Percentiles rank a stretch among this genome's conserved stretches.
These are phyloP conservation scores for Nannizziopsis arthrosporioides DNA, from an alignment of 2,329 filamentous ascomycete genomes.

Conservation along the genomic window DNA sequence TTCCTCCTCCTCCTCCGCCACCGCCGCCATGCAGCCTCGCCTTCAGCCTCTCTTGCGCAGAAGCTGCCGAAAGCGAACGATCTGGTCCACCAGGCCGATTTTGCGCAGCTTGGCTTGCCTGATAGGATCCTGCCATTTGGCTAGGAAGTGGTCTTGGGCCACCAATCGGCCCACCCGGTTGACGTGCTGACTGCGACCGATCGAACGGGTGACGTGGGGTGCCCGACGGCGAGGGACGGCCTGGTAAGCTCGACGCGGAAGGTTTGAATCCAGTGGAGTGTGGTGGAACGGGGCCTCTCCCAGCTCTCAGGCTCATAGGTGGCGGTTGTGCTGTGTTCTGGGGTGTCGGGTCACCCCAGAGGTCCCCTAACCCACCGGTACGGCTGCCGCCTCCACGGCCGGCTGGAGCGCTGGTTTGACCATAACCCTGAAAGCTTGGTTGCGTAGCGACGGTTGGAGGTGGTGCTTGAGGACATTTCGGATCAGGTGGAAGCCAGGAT, in stretches of 20 bases:
- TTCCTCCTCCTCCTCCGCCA: conserved; percentile 25
- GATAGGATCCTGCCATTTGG: conserved; percentile 63
- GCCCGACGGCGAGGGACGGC: conserved; percentile 10
- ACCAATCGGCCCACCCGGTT: conserved; percentile 4
- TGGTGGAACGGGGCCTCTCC: conserved; percentile 17
- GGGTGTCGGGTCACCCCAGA: conserved; percentile 42
- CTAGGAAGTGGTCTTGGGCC: conserved; percentile 54
- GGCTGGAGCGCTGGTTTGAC: conserved; percentile 19
- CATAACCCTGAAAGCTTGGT: conserved; percentile 41
- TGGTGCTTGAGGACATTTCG: conserved; percentile 46
- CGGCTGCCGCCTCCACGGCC: conserved; percentile 30
- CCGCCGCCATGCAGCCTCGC: conserved; percentile 66
- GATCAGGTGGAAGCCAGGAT: conserved; percentile 78
- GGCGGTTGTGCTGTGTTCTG: conserved; percentile 22
- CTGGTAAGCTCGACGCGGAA: conserved; percentile 12
- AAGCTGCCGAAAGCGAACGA: conserved; percentile 37
- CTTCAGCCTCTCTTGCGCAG: conserved; percentile 71
- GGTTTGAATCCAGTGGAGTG: conserved; percentile 12
- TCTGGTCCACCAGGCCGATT: conserved; percentile 28
- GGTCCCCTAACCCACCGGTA: conserved; percentile 43
- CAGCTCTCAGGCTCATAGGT: conserved; percentile 31
- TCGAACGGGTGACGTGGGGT: conserved; percentile 7
- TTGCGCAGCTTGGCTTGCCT: conserved; percentile 39
- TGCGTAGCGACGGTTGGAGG: conserved; percentile 40
- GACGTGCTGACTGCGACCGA: conserved; percentile 18